Evolutionary conservation across 257 asterid genomes (phyloP).

Genomic region (Nyctanthes arbortristis): DNA sequence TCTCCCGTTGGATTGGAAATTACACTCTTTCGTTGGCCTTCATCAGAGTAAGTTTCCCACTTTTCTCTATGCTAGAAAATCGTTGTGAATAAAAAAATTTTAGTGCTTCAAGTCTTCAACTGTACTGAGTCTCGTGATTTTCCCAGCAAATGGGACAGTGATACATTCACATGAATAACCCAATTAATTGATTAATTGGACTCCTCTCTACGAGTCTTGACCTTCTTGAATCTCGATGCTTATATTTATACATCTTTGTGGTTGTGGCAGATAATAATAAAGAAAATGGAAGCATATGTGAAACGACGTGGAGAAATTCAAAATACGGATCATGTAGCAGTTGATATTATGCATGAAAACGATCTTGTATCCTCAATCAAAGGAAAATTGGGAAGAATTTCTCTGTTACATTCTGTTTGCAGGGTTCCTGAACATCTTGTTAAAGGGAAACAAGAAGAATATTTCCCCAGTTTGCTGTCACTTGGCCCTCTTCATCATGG

Average conservation of each 20-base stretch:
- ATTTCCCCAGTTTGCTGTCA: slow-evolving; percentile 41
- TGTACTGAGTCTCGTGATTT: background rate
- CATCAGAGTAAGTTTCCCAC: background rate
- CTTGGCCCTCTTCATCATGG: slow-evolving; percentile 60
- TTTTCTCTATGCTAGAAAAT: background rate
- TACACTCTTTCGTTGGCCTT: background rate
- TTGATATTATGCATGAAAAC: slow-evolving; percentile 32
- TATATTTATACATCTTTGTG: background rate
- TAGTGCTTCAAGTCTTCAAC: background rate
- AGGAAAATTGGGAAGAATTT: slow-evolving; percentile 36
- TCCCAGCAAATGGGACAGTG: too few relatives aligned
- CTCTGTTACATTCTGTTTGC: slow-evolving; percentile 28
- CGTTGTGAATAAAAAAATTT: too few relatives aligned
- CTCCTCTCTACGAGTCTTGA: too few relatives aligned
- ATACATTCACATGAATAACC: too few relatives aligned
- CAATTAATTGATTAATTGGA: too few relatives aligned
- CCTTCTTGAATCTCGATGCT: background rate
- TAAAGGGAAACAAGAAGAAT: slow-evolving; percentile 28
- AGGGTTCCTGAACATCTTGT: slow-evolving; percentile 31
- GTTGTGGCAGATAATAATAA: background rate
- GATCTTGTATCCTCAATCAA: slow-evolving; percentile 45
- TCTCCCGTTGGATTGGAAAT: background rate
- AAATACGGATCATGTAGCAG: slow-evolving; percentile 28
- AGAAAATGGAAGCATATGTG: slow-evolving; percentile 26
- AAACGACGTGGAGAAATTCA: background rate